Evolutionary conservation across 495 filamentous ascomycete species (phyloP).

Genomic region (Recurvomyces mirabilis): DNA sequence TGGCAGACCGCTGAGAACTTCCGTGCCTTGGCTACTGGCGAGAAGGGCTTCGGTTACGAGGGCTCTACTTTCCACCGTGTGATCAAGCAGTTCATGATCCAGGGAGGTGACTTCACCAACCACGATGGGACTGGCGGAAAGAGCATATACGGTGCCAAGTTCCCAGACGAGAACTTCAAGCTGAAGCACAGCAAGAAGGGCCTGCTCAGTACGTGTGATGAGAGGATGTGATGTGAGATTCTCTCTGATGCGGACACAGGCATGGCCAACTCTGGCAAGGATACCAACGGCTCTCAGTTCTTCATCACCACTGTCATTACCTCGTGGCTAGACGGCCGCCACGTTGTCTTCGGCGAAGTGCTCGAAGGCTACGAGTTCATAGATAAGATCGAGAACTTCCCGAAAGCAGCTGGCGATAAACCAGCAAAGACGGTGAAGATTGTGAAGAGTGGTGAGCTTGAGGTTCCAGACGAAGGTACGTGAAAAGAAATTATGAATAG

Average conservation of each 20-base stretch:
- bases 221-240: background rate
- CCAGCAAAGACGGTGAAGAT: conserved; percentile 73
- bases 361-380: conserved; percentile 62
- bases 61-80: conserved; percentile 96
- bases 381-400: conserved; percentile 70
- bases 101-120: conserved; percentile 97
- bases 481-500: conserved; percentile 90
- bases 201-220: conserved; percentile 41
- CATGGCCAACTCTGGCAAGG: conserved; percentile 96
- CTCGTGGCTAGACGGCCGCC: conserved; percentile 63
- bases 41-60: conserved; percentile 95
- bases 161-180: conserved; percentile 99
- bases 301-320: conserved; percentile 69
- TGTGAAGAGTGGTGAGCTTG: conserved; percentile 84
- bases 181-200: conserved; percentile 69
- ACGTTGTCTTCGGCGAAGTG: conserved; percentile 75
- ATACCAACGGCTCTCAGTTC: conserved; percentile 99
- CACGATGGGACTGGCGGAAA: conserved; percentile 94
- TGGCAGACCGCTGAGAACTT: conserved; percentile 88
- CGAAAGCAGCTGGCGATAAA: conserved; percentile 61
- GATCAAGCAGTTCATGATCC: conserved; percentile 98
- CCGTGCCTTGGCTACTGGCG: conserved; percentile 86
- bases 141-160: conserved; percentile 93
- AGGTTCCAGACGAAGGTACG: conserved; percentile 91
- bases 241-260: conserved; percentile 30